Evolutionary conservation across 2,329 filamentous ascomycete genomes (phyloP), one percentile per base, ranked within the genome.

Genomic region (Corinectria fuckeliana): DNA sequence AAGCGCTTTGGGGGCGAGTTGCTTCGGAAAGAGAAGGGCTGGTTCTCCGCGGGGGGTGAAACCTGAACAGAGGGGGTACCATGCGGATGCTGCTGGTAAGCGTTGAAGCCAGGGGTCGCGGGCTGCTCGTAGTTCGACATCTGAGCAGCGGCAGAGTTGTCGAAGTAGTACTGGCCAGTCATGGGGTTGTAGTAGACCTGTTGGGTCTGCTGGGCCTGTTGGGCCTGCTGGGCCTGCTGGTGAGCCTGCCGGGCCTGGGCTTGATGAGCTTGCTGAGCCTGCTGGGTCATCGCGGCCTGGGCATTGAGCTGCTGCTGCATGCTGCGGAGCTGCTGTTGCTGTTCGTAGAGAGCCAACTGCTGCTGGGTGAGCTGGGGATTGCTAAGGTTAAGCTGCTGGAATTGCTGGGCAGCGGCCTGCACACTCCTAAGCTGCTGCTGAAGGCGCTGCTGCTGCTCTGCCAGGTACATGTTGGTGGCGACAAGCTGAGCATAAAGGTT

Each of bases 401-500:
- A 91, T 76, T 93, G 91, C 77, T 93, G 91, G 60, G 92, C 90
- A 34, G 91, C 91, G 51, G 89, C 88, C 71, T 94, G 95, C 21
- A 97, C 88, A 65, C 82, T 91, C 68, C 92, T 86, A 66, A 98
- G 85, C 79, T 98, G 93, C 79, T 97, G 93, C 78, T 98, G 93
- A 51, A 98, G 87, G 65, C 91, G 90, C 79, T 97, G 93, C 78
- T 98, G 94, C 78, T 97, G 93, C 73, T 97, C 92, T 38, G 93
- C 92, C 50, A 99, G 85, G 73, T 96, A 96, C 74, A 95, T 80
- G 76, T 97, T 97, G 71, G 93, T 96, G 57, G 92, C 91, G 72
- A 97, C 86, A 64, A 98, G 83, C 77, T 97, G 92, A 52, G 93
- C 91, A 67, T 97, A 95, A 52, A 96, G 77, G 61, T 87, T 89